phyloP scores from a whole-genome alignment of 2,329 filamentous ascomycete species.

The Penicillium griseofulvum region DNA sequence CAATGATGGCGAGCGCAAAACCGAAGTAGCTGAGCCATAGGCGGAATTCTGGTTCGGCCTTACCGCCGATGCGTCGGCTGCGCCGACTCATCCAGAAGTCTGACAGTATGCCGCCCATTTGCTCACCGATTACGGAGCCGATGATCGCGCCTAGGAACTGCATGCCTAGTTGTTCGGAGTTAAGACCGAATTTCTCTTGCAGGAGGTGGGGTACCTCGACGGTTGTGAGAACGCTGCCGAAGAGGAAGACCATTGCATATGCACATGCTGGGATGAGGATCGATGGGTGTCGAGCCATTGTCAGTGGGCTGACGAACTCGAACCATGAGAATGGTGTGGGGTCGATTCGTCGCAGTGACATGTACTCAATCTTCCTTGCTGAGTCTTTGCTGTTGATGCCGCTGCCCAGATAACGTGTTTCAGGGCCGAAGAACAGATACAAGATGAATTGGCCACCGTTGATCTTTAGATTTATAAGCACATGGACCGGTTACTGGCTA shows the following conservation, averaged over 20 bases:
- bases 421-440: conserved; percentile 56
- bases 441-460: conserved; percentile 57
- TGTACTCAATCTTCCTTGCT: conserved; percentile 46
- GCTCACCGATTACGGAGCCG: conserved; percentile 60
- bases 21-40: conserved; percentile 60
- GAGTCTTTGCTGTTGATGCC: conserved; percentile 25
- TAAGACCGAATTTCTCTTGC: conserved; percentile 55
- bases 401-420: conserved; percentile 52
- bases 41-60: conserved; percentile 53
- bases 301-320: conserved; percentile 55
- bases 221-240: conserved; percentile 53
- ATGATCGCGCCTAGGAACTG: conserved; percentile 60
- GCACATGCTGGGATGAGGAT: conserved; percentile 54
- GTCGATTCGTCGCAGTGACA: conserved; percentile 53
- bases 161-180: conserved; percentile 58
- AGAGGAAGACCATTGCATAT: conserved; percentile 60
- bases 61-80: conserved; percentile 32
- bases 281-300: conserved; percentile 47
- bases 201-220: conserved; percentile 62
- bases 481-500: conserved; percentile 10
- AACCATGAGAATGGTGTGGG: conserved; percentile 47
- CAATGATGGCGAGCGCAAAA: conserved; percentile 52
- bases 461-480: conserved; percentile 36
- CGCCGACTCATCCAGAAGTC: conserved; percentile 57
- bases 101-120: conserved; percentile 56